Conservation (phyloP, 345 rosid species). For the Cardamine occulta region DNA sequence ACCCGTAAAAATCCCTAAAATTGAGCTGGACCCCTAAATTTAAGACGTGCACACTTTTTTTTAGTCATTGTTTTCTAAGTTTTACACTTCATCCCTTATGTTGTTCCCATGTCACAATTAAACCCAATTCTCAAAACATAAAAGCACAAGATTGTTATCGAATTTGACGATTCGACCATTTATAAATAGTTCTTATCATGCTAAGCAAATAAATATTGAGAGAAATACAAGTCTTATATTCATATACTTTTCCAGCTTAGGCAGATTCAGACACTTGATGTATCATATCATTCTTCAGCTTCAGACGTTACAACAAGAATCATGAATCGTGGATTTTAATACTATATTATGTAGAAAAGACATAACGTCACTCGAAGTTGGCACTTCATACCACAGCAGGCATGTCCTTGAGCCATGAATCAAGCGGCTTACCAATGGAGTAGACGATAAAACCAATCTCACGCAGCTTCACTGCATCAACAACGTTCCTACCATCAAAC, state of each 20-base stretch:
- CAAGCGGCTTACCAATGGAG: constrained; percentile 52
- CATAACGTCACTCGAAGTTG: constrained; percentile 3
- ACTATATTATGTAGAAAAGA: constrained; percentile 15
- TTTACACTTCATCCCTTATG: background rate
- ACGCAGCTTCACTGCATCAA: constrained; percentile 63
- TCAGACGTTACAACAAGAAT: constrained; percentile 20
- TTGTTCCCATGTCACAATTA: background rate
- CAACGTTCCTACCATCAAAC: constrained; percentile 76
- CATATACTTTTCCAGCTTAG: constrained; percentile 23
- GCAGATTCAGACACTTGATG: constrained; percentile 21
- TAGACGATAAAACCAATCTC: constrained; percentile 82
- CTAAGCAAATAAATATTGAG: background rate
- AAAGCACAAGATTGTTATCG: background rate
- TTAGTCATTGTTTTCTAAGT: background rate
- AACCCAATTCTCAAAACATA: constrained; percentile 10
- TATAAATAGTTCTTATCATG: background rate
- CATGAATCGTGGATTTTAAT: constrained; percentile 1
- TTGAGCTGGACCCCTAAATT: constrained; percentile 37
- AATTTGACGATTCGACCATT: background rate
- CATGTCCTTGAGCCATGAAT: constrained; percentile 44
- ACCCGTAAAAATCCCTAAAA: constrained; percentile 37
- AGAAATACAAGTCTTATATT: background rate
- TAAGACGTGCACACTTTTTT: background rate
- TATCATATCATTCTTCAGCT: constrained; percentile 9
- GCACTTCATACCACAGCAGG: constrained; percentile 41